phyloP scores from a whole-genome alignment of 768 basidiomycete genomes.

The Leccinum obscurum region DNA sequence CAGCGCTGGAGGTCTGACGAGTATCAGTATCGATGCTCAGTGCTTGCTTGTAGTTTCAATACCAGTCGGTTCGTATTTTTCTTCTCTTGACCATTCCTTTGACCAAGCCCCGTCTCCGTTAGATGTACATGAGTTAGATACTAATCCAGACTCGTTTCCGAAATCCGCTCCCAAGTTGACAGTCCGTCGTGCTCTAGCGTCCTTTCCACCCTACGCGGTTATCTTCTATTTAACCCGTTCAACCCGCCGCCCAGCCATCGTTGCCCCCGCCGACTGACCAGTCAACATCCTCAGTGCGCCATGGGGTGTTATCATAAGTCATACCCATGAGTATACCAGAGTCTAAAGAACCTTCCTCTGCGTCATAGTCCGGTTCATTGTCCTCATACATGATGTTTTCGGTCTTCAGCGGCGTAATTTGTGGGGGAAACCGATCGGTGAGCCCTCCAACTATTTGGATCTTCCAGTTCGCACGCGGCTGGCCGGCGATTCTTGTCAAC shows the following conservation, averaged over 20 bases:
- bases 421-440: constrained; percentile 6
- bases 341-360: constrained; percentile 27
- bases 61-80: constrained; percentile 20
- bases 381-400: constrained; percentile 20
- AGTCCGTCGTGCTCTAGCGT: not conserved
- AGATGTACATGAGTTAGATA: constrained; percentile 28
- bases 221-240: constrained; percentile 1
- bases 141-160: constrained; percentile 18
- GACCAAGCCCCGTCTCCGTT: constrained; percentile 12
- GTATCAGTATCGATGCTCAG: not conserved
- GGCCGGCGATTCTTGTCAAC: constrained; percentile 20
- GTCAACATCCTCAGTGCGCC: constrained; percentile 5
- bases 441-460: constrained; percentile 29
- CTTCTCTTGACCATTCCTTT: not conserved
- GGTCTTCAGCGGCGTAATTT: constrained; percentile 10
- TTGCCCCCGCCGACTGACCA: constrained; percentile 9
- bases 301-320: constrained; percentile 4
- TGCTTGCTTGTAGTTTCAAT: constrained; percentile 15
- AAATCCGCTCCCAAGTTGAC: constrained; percentile 2
- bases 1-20: constrained; percentile 20
- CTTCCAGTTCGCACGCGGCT: constrained; percentile 30
- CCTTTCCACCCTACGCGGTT: constrained; percentile 1
- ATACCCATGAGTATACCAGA: constrained; percentile 27
- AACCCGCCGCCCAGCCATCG: constrained; percentile 10
- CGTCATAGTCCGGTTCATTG: constrained; percentile 20